phyloP scores from a whole-genome alignment of 192 early-diverging fungal species.

The Entomortierella parvispora region DNA sequence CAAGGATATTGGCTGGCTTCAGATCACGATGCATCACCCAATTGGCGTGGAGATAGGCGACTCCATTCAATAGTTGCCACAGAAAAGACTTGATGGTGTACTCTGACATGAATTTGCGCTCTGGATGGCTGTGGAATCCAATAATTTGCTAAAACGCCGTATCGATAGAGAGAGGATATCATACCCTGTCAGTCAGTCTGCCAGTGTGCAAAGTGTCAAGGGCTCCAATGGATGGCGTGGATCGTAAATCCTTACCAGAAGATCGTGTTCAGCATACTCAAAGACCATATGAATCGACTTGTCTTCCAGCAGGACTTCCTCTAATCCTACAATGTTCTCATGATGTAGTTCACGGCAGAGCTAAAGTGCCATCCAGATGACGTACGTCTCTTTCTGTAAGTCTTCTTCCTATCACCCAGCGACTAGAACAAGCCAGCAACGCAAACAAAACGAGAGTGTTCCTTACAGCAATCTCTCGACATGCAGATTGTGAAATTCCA shows the following conservation, averaged over 20 bases:
- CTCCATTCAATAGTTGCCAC: conserved; percentile 90
- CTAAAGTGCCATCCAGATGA: conserved; percentile 28
- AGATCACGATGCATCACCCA: conserved; percentile 90
- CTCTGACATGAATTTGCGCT: conserved; percentile 85
- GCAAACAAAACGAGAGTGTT: not conserved
- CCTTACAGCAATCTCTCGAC: conserved; percentile 87
- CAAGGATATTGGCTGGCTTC: conserved; percentile 94
- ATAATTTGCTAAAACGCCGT: conserved; percentile 93
- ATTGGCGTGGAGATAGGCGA: conserved; percentile 88
- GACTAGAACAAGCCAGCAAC: too few species aligned
- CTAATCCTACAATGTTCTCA: conserved; percentile 86
- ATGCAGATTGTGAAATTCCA: conserved; percentile 94
- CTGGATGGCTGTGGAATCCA: conserved; percentile 84
- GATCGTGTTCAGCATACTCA: conserved; percentile 97
- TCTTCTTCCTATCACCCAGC: too few species aligned
- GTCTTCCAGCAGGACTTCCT: conserved; percentile 93
- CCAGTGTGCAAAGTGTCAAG: not conserved
- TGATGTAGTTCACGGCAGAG: conserved; percentile 91
- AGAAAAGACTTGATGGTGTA: conserved; percentile 88
- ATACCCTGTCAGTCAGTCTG: not conserved
- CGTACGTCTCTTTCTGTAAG: too few species aligned
- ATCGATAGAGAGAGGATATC: not conserved
- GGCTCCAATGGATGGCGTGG: too few species aligned
- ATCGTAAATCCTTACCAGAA: too few species aligned
- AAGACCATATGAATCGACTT: conserved; percentile 96